Percentiles rank a stretch among this genome's conserved stretches.
Conservation (phyloP, 1,284 basidiomycete species). For the Malassezia japonica region DNA sequence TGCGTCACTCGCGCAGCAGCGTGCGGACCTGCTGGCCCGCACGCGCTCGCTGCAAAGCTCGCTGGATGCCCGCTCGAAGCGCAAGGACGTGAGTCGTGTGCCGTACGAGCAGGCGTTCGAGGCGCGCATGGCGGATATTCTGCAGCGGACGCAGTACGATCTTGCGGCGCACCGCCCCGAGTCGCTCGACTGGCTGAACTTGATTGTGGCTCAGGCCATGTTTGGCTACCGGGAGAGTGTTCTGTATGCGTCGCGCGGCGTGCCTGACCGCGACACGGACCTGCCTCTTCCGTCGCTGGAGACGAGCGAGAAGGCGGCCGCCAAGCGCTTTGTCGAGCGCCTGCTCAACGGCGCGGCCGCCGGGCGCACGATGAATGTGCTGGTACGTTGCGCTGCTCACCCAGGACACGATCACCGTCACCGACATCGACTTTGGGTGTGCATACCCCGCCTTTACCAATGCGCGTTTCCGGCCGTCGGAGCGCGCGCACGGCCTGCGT, state of each 20-base stretch:
- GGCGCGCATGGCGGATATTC: slow-evolving; percentile 48
- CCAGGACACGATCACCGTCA: slow-evolving; percentile 54
- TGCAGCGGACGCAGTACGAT: slow-evolving; percentile 53
- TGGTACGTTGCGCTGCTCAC: slow-evolving; percentile 18
- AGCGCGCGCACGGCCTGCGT: slow-evolving; percentile 52
- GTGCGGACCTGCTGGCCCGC: slow-evolving; percentile 8
- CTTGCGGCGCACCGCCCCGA: slow-evolving; percentile 53
- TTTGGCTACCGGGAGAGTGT: slow-evolving; percentile 42
- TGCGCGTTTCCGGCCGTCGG: slow-evolving; percentile 54
- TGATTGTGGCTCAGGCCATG: slow-evolving; percentile 54
- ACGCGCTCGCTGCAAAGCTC: slow-evolving; percentile 8
- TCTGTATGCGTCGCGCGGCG: not conserved
- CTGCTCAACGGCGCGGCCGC: slow-evolving; percentile 28
- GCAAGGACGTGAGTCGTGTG: slow-evolving; percentile 13
- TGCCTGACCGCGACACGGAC: not conserved
- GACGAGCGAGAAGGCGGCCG: slow-evolving; percentile 8
- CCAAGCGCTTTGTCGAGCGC: slow-evolving; percentile 35
- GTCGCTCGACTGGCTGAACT: slow-evolving; percentile 55
- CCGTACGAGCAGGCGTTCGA: slow-evolving; percentile 37
- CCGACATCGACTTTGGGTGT: slow-evolving; percentile 53
- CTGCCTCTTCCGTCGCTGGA: slow-evolving; percentile 3
- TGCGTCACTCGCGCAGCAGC: slow-evolving; percentile 25
- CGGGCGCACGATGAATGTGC: slow-evolving; percentile 6
- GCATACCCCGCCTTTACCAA: slow-evolving; percentile 53
- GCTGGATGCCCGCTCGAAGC: slow-evolving; percentile 6